Percentiles rank a stretch among this genome's conserved stretches.
phyloP scores from a whole-genome alignment of 2,329 filamentous ascomycete genomes.

The Sporothrix luriei region DNA sequence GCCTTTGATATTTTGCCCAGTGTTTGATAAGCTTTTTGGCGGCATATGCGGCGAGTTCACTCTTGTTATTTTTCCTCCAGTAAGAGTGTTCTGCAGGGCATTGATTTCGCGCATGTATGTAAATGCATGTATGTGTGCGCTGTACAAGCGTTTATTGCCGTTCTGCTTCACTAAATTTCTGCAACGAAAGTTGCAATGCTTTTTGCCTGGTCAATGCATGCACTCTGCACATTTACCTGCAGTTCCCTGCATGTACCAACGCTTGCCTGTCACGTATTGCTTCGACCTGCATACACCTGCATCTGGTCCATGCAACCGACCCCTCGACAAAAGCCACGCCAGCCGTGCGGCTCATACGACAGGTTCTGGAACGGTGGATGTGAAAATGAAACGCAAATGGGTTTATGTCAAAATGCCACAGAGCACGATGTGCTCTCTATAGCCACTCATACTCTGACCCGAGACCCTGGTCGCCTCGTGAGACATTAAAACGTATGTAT shows the following conservation, averaged over 20 bases:
- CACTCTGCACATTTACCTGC: not conserved
- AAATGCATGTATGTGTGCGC: constrained; percentile 5
- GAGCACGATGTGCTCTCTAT: not conserved
- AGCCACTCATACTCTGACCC: not conserved
- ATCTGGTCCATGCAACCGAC: not conserved
- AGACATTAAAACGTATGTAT: not conserved
- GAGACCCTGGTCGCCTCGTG: not conserved
- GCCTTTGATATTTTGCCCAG: not conserved
- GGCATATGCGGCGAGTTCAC: not conserved
- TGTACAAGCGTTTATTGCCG: not conserved
- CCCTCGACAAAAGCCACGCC: not conserved
- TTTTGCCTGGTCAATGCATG: constrained; percentile 3
- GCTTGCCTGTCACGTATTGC: not conserved
- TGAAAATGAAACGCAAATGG: not conserved
- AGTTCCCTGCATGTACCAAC: not conserved
- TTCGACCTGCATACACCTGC: not conserved
- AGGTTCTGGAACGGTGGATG: not conserved
- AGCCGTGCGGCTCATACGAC: not conserved
- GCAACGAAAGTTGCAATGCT: constrained; percentile 7
- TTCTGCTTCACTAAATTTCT: not conserved
- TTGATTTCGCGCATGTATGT: not conserved
- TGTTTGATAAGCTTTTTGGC: too few species aligned
- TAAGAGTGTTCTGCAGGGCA: constrained; percentile 9
- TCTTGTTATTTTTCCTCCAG: not conserved
- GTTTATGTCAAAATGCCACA: not conserved